These are phyloP conservation scores for Aureobasidium lini DNA, from an alignment of 2,329 filamentous ascomycete genomes.

Conservation along the genomic window DNA sequence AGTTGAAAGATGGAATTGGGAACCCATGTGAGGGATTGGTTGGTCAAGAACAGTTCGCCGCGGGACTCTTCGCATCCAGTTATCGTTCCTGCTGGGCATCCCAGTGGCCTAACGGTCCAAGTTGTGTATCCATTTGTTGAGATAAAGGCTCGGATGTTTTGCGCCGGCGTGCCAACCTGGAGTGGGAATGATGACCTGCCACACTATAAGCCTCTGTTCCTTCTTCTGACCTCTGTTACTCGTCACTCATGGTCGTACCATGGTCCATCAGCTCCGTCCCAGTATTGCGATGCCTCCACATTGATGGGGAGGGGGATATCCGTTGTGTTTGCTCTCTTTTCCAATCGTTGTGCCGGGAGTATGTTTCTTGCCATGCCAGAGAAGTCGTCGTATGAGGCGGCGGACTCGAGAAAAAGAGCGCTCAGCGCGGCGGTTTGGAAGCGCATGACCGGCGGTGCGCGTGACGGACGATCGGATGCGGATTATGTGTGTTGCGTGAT, in stretches of 20 bases:
- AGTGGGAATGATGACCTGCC: constrained; percentile 32
- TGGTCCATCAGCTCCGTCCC: constrained; percentile 27
- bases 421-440: background rate
- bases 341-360: background rate
- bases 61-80: constrained; percentile 24
- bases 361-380: background rate
- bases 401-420: constrained; percentile 7
- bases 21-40: constrained; percentile 52
- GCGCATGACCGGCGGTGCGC: constrained; percentile 7
- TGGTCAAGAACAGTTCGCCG: constrained; percentile 40
- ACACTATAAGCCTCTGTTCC: constrained; percentile 20
- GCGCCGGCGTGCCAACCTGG: constrained; percentile 26
- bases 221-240: background rate
- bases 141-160: constrained; percentile 27
- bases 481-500: background rate
- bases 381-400: background rate
- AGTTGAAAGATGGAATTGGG: constrained; percentile 54
- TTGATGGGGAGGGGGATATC: constrained; percentile 26
- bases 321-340: constrained; percentile 14
- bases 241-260: constrained; percentile 16
- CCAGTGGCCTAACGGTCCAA: constrained; percentile 22
- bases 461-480: background rate
- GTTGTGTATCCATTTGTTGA: constrained; percentile 27
- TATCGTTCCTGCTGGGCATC: constrained; percentile 24
- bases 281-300: constrained; percentile 30